A percentile compares a stretch with the other conserved stretches of the same genome.
These are phyloP conservation scores for Boeremia lycopersici DNA, from an alignment of 2,329 filamentous ascomycete genomes.

Conservation along the genomic window DNA sequence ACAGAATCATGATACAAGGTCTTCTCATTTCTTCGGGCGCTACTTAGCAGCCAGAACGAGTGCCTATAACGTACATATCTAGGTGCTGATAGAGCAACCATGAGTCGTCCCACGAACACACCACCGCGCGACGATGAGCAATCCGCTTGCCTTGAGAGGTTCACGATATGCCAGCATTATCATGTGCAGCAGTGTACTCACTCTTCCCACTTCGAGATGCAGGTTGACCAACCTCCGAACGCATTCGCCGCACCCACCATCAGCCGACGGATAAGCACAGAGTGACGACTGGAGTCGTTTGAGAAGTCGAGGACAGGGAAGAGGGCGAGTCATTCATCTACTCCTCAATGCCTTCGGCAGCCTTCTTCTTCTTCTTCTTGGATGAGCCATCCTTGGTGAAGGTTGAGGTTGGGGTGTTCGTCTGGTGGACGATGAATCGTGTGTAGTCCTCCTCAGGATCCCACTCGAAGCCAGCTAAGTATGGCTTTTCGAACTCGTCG, in stretches of 20 bases:
- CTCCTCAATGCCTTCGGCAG: slow-evolving; percentile 36
- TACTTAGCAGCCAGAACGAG: slow-evolving; percentile 28
- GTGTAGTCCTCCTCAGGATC: slow-evolving; percentile 92
- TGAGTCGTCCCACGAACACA: slow-evolving; percentile 29
- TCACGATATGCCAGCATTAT: slow-evolving; percentile 18
- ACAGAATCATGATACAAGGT: slow-evolving; percentile 16
- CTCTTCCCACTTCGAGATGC: slow-evolving; percentile 43
- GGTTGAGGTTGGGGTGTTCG: slow-evolving; percentile 59
- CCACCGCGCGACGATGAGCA: slow-evolving; percentile 21
- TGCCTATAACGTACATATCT: slow-evolving; percentile 34
- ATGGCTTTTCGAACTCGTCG: slow-evolving; percentile 85
- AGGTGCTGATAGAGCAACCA: slow-evolving; percentile 22
- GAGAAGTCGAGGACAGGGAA: slow-evolving; percentile 41
- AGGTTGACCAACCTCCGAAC: slow-evolving; percentile 35
- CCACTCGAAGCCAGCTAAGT: slow-evolving; percentile 96
- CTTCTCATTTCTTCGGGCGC: slow-evolving; percentile 31
- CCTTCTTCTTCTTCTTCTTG: slow-evolving; percentile 50
- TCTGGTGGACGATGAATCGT: slow-evolving; percentile 83
- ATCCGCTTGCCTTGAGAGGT: slow-evolving; percentile 24
- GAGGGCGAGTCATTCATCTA: slow-evolving; percentile 48
- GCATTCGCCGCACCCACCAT: slow-evolving; percentile 29
- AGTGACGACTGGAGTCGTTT: slow-evolving; percentile 30
- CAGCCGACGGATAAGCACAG: slow-evolving; percentile 29
- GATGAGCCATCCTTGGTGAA: slow-evolving; percentile 52
- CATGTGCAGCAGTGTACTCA: slow-evolving; percentile 33